Evolutionary conservation across 2,329 filamentous ascomycete species (phyloP).

Genomic region (Cladosporium colombiae): DNA sequence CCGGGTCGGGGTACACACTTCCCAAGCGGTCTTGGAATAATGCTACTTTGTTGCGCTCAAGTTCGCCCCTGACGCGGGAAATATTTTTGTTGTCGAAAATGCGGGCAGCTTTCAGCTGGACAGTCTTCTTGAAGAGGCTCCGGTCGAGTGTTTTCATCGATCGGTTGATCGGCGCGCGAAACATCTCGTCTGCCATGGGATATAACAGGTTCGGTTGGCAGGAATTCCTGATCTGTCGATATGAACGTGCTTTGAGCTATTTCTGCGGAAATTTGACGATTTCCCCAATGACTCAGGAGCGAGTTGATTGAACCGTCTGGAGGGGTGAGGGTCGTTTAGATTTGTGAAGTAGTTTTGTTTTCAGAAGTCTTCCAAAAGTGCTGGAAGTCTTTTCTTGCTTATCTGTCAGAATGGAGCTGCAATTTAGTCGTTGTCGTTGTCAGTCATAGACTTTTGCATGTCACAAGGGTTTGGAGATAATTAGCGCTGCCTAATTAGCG

Average conservation of each 20-base stretch:
- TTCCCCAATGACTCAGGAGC: slow-evolving; percentile 16
- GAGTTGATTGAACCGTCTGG: not conserved
- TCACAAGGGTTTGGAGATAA: not conserved
- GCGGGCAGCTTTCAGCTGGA: slow-evolving; percentile 76
- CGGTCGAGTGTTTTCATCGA: slow-evolving; percentile 80
- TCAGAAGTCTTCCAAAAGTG: not conserved
- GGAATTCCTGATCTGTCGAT: not conserved
- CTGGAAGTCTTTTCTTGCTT: not conserved
- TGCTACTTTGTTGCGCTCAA: slow-evolving; percentile 67
- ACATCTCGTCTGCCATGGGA: slow-evolving; percentile 51
- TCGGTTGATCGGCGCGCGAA: slow-evolving; percentile 79
- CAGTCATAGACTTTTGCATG: not conserved
- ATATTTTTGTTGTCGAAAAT: slow-evolving; percentile 76
- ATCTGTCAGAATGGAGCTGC: not conserved
- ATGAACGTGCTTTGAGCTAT: slow-evolving; percentile 22
- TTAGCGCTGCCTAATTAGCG: not conserved
- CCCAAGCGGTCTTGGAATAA: slow-evolving; percentile 65
- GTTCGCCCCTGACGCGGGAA: slow-evolving; percentile 65
- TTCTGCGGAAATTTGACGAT: slow-evolving; percentile 18
- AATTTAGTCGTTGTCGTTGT: not conserved
- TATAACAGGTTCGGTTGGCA: not conserved
- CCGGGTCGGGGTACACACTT: slow-evolving; percentile 64
- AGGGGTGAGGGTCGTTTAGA: not conserved
- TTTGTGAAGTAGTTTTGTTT: not conserved
- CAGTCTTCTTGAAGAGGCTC: slow-evolving; percentile 74